Conservation (phyloP, 2,329 filamentous ascomycete genomes). For the Colletotrichum lindemuthianum region DNA sequence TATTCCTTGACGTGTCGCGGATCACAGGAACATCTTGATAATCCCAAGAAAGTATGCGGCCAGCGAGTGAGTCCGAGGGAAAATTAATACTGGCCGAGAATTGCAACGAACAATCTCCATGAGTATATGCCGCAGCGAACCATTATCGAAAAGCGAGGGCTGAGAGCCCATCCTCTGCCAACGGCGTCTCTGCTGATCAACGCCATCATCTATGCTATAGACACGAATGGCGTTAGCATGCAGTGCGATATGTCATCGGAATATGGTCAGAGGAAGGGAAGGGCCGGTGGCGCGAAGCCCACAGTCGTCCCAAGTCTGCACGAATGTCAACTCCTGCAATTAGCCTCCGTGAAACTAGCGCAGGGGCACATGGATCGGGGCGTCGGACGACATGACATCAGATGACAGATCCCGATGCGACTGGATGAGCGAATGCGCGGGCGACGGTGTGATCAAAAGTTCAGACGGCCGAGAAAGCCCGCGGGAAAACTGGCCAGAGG, state of each 20-base stretch:
- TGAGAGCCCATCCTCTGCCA: neutral
- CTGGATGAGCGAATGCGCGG: neutral
- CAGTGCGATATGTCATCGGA: conserved; percentile 6
- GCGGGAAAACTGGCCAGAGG: conserved; percentile 11
- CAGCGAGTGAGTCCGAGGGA: conserved; percentile 1
- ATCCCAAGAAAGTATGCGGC: conserved; percentile 5
- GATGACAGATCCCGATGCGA: conserved; percentile 12
- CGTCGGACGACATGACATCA: conserved; percentile 28
- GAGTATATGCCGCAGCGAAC: conserved; percentile 1
- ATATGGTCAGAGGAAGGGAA: neutral
- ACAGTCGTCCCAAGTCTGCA: conserved; percentile 30
- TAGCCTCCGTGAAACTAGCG: conserved; percentile 30
- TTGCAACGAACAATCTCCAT: conserved; percentile 3
- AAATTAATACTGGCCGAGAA: neutral
- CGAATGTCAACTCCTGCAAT: conserved; percentile 30
- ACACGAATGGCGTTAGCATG: neutral
- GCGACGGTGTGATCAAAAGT: neutral
- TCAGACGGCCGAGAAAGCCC: conserved; percentile 16
- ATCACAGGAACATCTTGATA: conserved; percentile 13
- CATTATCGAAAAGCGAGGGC: conserved; percentile 1
- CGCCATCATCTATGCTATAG: conserved; percentile 1
- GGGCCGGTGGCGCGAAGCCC: conserved; percentile 11
- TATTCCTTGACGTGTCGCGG: conserved; percentile 29
- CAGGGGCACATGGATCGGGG: conserved; percentile 23
- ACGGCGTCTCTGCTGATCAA: neutral